Evolutionary conservation across 371 early-diverging fungal genomes (phyloP).

Genomic region (Lichtheimia corymbifera): DNA sequence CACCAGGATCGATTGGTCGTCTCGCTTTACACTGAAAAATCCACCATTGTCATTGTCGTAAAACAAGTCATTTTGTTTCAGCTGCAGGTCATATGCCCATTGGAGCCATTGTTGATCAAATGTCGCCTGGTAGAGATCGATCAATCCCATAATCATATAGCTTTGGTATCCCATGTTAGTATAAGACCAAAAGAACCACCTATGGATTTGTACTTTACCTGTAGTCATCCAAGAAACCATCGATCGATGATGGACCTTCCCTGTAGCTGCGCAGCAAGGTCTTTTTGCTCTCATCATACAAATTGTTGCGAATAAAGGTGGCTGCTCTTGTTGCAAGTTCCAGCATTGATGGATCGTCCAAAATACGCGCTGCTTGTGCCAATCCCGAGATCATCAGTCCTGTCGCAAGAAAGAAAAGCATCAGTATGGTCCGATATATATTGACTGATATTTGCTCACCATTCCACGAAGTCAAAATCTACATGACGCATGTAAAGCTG

Average conservation of each 20-base stretch:
- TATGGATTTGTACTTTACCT: conserved; percentile 25
- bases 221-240: conserved; percentile 68
- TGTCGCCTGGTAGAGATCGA: conserved; percentile 63
- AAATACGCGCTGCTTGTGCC: conserved; percentile 37
- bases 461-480: conserved; percentile 56
- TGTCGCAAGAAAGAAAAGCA: conserved; percentile 1
- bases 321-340: conserved; percentile 51
- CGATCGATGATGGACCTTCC: conserved; percentile 49
- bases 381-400: conserved; percentile 62
- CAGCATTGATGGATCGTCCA: conserved; percentile 28
- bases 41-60: conserved; percentile 58
- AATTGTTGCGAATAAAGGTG: conserved; percentile 44
- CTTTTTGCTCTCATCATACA: conserved; percentile 40
- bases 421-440: neutral
- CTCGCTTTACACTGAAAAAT: conserved; percentile 51
- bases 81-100: conserved; percentile 62
- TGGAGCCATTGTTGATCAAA: conserved; percentile 55
- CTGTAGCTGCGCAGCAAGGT: conserved; percentile 50
- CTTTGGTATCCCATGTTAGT: conserved; percentile 6
- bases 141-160: conserved; percentile 46
- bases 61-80: conserved; percentile 56
- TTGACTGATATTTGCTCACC: conserved; percentile 18
- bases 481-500: neutral
- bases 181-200: neutral
- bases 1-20: conserved; percentile 50